Base-by-base conservation (phyloP, 371 early-diverging fungal genomes). In the Scutellospora calospora region DNA sequence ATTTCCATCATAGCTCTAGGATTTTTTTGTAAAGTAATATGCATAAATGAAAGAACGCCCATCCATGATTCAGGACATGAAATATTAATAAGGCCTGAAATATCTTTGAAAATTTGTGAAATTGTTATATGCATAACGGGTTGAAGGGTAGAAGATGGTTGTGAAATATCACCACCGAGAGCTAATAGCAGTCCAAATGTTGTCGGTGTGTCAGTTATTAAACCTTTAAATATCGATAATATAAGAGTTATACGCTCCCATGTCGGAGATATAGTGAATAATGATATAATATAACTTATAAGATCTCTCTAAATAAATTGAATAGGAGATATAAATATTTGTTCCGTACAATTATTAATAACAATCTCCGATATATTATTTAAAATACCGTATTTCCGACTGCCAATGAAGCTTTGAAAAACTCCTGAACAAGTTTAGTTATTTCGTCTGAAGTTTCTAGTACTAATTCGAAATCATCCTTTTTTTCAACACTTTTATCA, bases 1-100 rank as follows among this genome's bases (percentile, higher is more conserved):
- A 85, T 83, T 35, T 83, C 79, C 60, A 82, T 82, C n/a, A 83
- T 81, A 60, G 83, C 86, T 33, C 83, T 81, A 52, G 82, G 85
- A 73, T 83, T 81, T 60, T 85, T 41, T 62, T 84, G 81, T 22
- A 84, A 76, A 5, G 85, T 79, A 31, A 85, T 79, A 5, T 83
- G 80, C 20, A 83, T 71, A 81, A 84, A 84, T 27, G 82, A 83
- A 18, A 84, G 83, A 12, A 81, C 81, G 8, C 79, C 79, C 33
- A 68, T 68, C 79, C 79, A 68, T 54, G 68, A 79, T 20, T 59
- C 45, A 35, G 33, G 54, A 31, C 20, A 54, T 52, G 68, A 38
- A 45, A 66, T 66, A 25, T 52, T 29, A 31, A 66, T 12, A 31
- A 31, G 27, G 1, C 12, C 1, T 11, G 55, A 12, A 49, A 79